Evolutionary conservation across 1,139 yeast genomes (phyloP), one percentile per base, ranked within the genome.

Genomic region (Pichia sp.): DNA sequence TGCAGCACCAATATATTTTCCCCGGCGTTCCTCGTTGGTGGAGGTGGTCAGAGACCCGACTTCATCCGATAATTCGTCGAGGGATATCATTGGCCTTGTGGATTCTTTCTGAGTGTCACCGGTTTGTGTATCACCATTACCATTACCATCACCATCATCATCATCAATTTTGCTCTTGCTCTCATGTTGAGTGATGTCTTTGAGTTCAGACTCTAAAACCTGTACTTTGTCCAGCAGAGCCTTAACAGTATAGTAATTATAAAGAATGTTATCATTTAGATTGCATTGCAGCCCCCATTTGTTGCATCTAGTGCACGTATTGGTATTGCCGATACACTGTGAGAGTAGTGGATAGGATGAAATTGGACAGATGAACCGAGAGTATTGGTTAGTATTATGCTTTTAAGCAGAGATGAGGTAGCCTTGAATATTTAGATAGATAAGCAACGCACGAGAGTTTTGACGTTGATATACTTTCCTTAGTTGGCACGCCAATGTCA

Each of bases 1-100:
- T 23, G 51, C 52, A 18, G 52, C 52, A 13, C 52, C 52, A 3
- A 48, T 46, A 26, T 48, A 48, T 29, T 48, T 48, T 10, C 52
- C 52, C 19, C 35, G 35, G 6, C 35, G 24, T 7, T 26, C 21
- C 9, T 34, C 37, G 15, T 33, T 39, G 27, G 29, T 32, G 11
- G 48, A 33, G 8, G 41, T 39, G 1, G 50, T 46, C 27, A 48
- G 26, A 23, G 47, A 47, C 10, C 52, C 52, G 11, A 48, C 52
- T 22, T 48, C 52, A 6, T 49, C 40, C 2, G 49, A 40, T 12
- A 47, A 34, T 14, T 39, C 39, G 20, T 47, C 52, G n/a, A n/a
- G n/a, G n/a, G n/a, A n/a, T n/a, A n/a, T n/a, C n/a, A n/a, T n/a
- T n/a, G n/a, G n/a, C n/a, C n/a, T n/a, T n/a, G n/a, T n/a, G n/a